A percentile compares a stretch with the other conserved stretches of the same genome.
phyloP scores from a whole-genome alignment of 2,329 filamentous ascomycete species.

The Juglanconis sp. region DNA sequence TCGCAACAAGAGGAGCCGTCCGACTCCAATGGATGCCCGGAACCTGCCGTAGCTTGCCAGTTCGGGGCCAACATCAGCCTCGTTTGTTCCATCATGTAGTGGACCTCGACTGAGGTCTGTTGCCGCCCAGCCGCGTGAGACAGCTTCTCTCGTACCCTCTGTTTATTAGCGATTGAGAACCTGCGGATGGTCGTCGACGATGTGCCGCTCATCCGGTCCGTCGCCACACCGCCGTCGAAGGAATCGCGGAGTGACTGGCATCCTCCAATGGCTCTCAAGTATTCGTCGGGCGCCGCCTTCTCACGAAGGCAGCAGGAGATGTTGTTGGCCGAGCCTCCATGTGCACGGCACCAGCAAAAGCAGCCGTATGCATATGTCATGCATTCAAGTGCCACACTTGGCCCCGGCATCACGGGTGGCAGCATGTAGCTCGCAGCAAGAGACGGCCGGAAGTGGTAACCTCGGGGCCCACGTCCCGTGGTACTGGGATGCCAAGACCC shows the following conservation, averaged over 20 bases:
- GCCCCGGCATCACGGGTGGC: not conserved
- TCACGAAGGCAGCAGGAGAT: not conserved
- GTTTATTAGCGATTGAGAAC: not conserved
- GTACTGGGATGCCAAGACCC: conserved; percentile 4
- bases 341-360: not conserved
- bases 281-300: too few relatives aligned
- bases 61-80: not conserved
- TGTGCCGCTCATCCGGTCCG: not conserved
- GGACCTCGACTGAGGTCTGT: not conserved
- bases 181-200: not conserved
- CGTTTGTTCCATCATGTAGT: not conserved
- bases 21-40: not conserved
- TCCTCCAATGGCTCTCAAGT: not conserved
- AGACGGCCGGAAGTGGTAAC: conserved; percentile 4
- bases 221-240: not conserved
- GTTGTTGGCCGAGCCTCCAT: not conserved
- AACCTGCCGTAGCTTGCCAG: not conserved
- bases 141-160: not conserved
- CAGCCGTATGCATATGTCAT: not conserved
- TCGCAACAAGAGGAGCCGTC: not conserved
- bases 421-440: not conserved
- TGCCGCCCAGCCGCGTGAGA: not conserved
- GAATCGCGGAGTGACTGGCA: not conserved
- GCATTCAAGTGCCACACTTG: too few relatives aligned
- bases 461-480: conserved; percentile 9